Conservation (phyloP, 1,284 basidiomycete genomes). For the Ganoderma boninense region DNA sequence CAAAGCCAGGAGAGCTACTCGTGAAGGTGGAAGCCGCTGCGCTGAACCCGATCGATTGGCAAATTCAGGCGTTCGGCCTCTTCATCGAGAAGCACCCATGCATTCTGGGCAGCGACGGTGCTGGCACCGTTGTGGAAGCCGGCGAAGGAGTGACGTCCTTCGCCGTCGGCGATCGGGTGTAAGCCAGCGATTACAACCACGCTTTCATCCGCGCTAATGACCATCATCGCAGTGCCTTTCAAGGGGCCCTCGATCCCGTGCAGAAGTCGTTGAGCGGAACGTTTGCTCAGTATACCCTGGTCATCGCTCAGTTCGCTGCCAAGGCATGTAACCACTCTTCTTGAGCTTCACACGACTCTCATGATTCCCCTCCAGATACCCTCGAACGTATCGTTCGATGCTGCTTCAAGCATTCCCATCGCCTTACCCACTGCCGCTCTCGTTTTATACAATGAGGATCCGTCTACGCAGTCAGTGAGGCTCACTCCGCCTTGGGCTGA, state of each 20-base stretch:
- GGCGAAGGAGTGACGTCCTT: slow-evolving; percentile 60
- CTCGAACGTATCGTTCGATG: slow-evolving; percentile 31
- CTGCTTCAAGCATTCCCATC: slow-evolving; percentile 34
- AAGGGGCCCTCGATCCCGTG: slow-evolving; percentile 4
- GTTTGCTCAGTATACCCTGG: slow-evolving; percentile 46
- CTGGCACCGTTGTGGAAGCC: slow-evolving; percentile 62
- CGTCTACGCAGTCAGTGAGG: slow-evolving; percentile 36
- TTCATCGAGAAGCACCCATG: slow-evolving; percentile 49
- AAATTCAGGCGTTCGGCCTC: slow-evolving; percentile 43
- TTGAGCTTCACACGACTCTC: neutral
- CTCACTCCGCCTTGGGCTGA: slow-evolving; percentile 35
- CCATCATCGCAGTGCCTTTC: slow-evolving; percentile 6
- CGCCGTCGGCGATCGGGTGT: slow-evolving; percentile 67
- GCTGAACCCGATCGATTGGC: slow-evolving; percentile 53
- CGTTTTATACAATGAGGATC: slow-evolving; percentile 25
- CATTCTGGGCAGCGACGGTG: slow-evolving; percentile 64
- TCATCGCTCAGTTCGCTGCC: slow-evolving; percentile 5
- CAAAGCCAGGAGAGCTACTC: slow-evolving; percentile 50
- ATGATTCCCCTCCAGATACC: slow-evolving; percentile 32
- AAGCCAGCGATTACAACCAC: slow-evolving; percentile 29
- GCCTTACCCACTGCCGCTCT: slow-evolving; percentile 32
- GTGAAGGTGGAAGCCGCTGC: slow-evolving; percentile 51
- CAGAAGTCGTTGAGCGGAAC: slow-evolving; percentile 55
- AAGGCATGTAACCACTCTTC: neutral
- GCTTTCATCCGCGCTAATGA: neutral